These are phyloP conservation scores for Saussurea involucrata DNA, from an alignment of 129 eudicot species.

Conservation along the genomic window DNA sequence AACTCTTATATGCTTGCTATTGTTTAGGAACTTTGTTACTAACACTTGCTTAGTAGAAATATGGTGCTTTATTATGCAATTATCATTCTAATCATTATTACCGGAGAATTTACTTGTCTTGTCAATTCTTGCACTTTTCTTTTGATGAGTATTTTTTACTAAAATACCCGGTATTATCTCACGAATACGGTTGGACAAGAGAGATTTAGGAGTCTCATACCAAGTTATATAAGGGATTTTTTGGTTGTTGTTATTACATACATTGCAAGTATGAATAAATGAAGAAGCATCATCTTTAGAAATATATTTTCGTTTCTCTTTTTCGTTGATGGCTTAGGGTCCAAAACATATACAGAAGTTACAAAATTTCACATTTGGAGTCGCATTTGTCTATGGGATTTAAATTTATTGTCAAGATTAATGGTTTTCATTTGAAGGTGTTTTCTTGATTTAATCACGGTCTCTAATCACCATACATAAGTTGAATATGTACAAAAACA, in stretches of 20 bases:
- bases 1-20: too few species aligned
- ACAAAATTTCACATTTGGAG: background rate
- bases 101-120: background rate
- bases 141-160: conserved; percentile 1
- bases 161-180: background rate
- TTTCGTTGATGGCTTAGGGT: background rate
- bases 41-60: background rate
- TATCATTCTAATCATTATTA: background rate
- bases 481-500: too few species aligned
- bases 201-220: too few species aligned
- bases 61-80: background rate
- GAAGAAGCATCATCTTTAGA: background rate
- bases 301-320: background rate
- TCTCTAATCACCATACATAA: too few species aligned
- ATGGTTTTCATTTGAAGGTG: background rate
- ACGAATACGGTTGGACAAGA: conserved; percentile 72
- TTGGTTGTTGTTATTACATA: conserved; percentile 63
- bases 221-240: conserved; percentile 55
- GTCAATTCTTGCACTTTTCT: background rate
- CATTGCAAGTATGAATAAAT: conserved; percentile 42
- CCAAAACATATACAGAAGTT: background rate
- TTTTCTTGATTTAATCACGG: background rate
- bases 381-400: too few species aligned
- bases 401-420: background rate
- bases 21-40: background rate